Base-by-base conservation (phyloP, 768 basidiomycete species). In the Kwoniella heveanensis region DNA sequence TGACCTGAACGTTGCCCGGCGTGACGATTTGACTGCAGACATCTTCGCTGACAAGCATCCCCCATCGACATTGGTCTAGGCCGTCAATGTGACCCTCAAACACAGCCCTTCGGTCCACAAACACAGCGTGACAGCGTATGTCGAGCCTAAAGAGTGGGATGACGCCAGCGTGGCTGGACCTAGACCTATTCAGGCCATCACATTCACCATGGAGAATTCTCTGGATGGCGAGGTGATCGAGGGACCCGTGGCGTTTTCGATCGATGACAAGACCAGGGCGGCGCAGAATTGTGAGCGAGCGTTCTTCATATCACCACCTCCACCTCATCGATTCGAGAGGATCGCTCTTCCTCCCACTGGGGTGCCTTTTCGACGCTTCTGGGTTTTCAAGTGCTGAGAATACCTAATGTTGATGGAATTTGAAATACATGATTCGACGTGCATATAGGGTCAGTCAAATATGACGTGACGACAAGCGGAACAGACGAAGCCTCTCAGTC, bases 91-190 rank as follows among this genome's bases (percentile, higher is more conserved):
- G 29, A 1, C 63, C 87, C 87, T 85, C 85, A 50, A 81, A 90
- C 30, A 81, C 79, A 68, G 85, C 85, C 66, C 86, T 84, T 0
- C 86, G 88, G 69, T 88, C 90, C 64, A 86, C 85, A 0, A 86
- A 88, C 70, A 88, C 90, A 77, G 82, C 21, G 78, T 92, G 75
- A 83, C 85, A 19, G 83, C 89, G 2, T 91, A 86, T 83, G 85
- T 91, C 12, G 85, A 89, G 74, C 90, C 88, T 19, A 79, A 63
- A 54, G n/a, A 64, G 27, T 69, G 69, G 73, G 59, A 63, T 36
- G 57, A 52, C n/a, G 48, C 25, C 7, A 24, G 3, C 8, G 50
- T 46, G 22, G 30, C 32, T 19, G 64, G 54, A n/a, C 24, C 36
- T 2, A 39, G 44, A 8, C 76, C 74, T 1, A 58, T 70, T 26